Conservation (phyloP, 2,329 filamentous ascomycete species). For the Fusarium poae region DNA sequence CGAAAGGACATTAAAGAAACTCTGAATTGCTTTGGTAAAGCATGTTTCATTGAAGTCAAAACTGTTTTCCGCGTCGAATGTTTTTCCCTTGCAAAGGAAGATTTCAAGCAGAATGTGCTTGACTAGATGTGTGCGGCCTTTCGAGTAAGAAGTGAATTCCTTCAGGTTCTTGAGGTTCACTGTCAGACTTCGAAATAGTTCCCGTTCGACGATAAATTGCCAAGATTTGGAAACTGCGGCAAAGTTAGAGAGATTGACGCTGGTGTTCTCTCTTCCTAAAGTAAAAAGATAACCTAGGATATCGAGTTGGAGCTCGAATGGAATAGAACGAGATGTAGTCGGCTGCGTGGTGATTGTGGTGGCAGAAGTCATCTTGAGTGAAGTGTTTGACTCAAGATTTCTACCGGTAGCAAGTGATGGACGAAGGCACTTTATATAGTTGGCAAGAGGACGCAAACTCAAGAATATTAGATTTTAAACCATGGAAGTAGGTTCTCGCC, state of each 20-base stretch:
- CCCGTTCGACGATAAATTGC: background rate
- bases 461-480: too few relatives aligned
- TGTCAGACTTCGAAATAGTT: background rate
- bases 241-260: background rate
- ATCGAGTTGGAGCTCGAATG: rapidly evolving
- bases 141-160: background rate
- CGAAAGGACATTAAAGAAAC: background rate
- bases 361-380: background rate
- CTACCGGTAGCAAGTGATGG: too few relatives aligned
- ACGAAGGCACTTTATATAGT: too few relatives aligned
- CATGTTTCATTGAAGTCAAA: too few relatives aligned
- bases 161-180: rapidly evolving
- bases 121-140: background rate
- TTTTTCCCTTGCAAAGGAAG: too few relatives aligned
- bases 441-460: too few relatives aligned
- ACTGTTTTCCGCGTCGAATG: too few relatives aligned
- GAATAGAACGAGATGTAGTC: background rate
- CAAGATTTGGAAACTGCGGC: background rate
- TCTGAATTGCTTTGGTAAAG: background rate
- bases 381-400: too few relatives aligned
- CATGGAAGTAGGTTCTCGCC: too few relatives aligned
- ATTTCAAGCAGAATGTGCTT: background rate
- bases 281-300: background rate
- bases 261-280: too few relatives aligned
- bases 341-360: background rate